Conservation (phyloP, 2,329 filamentous ascomycete species). For the Fusarium pseudoanthophilum region DNA sequence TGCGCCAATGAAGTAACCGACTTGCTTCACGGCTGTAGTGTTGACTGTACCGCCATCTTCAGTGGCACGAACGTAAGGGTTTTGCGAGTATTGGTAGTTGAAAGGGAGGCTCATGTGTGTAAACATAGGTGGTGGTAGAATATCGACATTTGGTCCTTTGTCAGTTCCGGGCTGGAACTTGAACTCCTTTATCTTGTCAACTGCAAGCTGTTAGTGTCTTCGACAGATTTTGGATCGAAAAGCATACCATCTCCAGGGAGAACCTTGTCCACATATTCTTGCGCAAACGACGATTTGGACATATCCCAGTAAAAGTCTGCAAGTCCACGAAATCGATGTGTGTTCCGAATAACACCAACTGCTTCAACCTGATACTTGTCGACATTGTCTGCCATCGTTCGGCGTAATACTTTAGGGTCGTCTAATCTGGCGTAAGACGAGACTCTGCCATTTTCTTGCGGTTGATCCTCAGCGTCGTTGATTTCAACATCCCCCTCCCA, state of each 20-base stretch:
- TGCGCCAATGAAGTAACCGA: slow-evolving; percentile 68
- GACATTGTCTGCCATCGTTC: slow-evolving; percentile 76
- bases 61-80: slow-evolving; percentile 76
- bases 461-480: slow-evolving; percentile 36
- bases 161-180: slow-evolving; percentile 72
- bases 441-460: slow-evolving; percentile 43
- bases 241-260: slow-evolving; percentile 74
- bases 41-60: slow-evolving; percentile 67
- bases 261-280: slow-evolving; percentile 75
- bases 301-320: slow-evolving; percentile 89
- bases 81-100: slow-evolving; percentile 86
- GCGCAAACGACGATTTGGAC: slow-evolving; percentile 74
- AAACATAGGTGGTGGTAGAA: slow-evolving; percentile 84
- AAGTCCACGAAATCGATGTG: slow-evolving; percentile 87
- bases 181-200: slow-evolving; percentile 69
- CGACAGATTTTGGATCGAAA: not conserved
- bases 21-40: slow-evolving; percentile 67
- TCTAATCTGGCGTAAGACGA: slow-evolving; percentile 61
- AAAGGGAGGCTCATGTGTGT: slow-evolving; percentile 80
- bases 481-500: slow-evolving; percentile 62
- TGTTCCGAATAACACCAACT: slow-evolving; percentile 78
- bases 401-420: slow-evolving; percentile 65
- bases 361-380: slow-evolving; percentile 74
- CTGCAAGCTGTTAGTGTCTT: slow-evolving; percentile 45
- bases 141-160: slow-evolving; percentile 69